Conservation (phyloP, 208 protist genomes). For the Acanthamoeba triangularis region DNA sequence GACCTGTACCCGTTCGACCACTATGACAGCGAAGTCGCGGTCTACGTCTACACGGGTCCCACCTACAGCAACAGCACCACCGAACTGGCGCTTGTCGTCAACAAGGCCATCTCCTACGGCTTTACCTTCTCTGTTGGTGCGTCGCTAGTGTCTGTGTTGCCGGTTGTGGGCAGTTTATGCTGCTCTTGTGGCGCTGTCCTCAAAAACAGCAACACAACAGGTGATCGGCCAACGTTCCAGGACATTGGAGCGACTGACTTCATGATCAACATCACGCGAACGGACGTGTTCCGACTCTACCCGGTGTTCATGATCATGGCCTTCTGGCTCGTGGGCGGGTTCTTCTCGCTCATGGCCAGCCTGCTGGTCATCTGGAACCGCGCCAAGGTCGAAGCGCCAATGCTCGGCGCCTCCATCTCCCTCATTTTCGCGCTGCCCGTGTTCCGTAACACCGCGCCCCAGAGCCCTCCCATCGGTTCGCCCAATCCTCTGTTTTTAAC, state of each 20-base stretch:
- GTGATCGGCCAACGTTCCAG: not conserved
- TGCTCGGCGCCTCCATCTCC: constrained; percentile 2
- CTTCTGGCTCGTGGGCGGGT: constrained; percentile 56
- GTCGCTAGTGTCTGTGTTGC: not conserved
- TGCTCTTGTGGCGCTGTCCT: not conserved
- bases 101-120: constrained; percentile 24
- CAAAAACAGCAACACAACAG: not conserved
- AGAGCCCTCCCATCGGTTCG: constrained; percentile 63
- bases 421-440: constrained; percentile 46
- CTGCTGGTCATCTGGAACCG: constrained; percentile 24
- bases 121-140: not conserved
- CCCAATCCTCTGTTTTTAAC: not conserved
- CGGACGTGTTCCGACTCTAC: constrained; percentile 37
- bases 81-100: not conserved
- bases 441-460: constrained; percentile 62
- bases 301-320: constrained; percentile 21
- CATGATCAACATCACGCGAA: constrained; percentile 28
- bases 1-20: constrained; percentile 54
- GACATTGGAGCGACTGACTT: not conserved
- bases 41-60: constrained; percentile 10
- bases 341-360: not conserved
- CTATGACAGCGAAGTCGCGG: not conserved
- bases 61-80: not conserved
- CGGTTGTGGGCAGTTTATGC: rapidly evolving
- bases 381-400: not conserved